A percentile compares a stretch with the other conserved stretches of the same genome.
Conservation (phyloP, 2,329 filamentous ascomycete species). For the Rhynchosporium graminicola region DNA sequence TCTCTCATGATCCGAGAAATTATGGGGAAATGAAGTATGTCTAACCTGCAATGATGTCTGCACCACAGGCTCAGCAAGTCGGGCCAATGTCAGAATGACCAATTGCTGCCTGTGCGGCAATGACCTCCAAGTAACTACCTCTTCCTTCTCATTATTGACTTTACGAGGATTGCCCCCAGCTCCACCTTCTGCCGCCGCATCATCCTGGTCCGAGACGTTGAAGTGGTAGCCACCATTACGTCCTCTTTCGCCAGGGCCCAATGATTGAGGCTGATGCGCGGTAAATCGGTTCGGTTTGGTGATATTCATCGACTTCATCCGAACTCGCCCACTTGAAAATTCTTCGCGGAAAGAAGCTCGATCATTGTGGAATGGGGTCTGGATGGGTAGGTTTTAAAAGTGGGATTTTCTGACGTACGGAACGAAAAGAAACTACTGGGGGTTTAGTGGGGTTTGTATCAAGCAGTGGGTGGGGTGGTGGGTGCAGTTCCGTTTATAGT, state of each 20-base stretch:
- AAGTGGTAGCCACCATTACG: constrained; percentile 17
- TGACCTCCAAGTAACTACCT: constrained; percentile 22
- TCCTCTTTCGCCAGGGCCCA: constrained; percentile 4
- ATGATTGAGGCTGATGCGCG: constrained; percentile 11
- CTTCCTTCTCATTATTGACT: constrained; percentile 18
- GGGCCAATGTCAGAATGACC: constrained; percentile 72
- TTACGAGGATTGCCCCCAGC: not conserved
- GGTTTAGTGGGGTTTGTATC: constrained; percentile 15
- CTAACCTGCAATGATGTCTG: constrained; percentile 59
- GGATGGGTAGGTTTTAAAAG: constrained; percentile 17
- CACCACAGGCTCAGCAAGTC: constrained; percentile 79
- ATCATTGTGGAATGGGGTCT: constrained; percentile 15
- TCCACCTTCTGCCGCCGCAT: constrained; percentile 22
- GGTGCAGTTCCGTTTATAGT: not conserved
- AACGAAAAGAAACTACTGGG: constrained; percentile 18
- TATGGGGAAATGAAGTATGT: constrained; percentile 39
- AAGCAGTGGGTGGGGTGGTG: not conserved
- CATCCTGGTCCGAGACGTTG: constrained; percentile 22
- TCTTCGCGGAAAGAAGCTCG: not conserved
- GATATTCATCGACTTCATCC: constrained; percentile 22
- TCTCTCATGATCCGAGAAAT: too few relatives aligned
- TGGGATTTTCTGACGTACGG: constrained; percentile 16
- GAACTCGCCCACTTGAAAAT: constrained; percentile 18
- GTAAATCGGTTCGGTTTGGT: constrained; percentile 4
- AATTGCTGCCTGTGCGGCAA: constrained; percentile 65